Conservation (phyloP, 139 green algal genomes). For the Pleodorina starrii region DNA sequence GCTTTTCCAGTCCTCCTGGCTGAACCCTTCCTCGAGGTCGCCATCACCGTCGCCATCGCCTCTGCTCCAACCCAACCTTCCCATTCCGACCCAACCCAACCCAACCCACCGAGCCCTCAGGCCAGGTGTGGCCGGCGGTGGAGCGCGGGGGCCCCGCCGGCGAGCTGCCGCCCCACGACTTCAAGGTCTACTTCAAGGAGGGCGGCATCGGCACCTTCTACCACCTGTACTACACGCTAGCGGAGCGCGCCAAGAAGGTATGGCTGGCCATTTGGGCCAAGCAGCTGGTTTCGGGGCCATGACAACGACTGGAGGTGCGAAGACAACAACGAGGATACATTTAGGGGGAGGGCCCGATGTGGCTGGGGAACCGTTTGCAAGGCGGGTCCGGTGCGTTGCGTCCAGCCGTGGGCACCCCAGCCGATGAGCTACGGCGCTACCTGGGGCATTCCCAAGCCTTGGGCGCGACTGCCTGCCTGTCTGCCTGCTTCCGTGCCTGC, state of each 20-base stretch:
- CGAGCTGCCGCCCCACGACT: slow-evolving; percentile 80
- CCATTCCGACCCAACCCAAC: no score
- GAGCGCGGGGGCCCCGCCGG: slow-evolving; percentile 75
- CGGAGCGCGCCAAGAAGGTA: slow-evolving; percentile 58
- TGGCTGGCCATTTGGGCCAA: not conserved
- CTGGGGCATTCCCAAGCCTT: not conserved
- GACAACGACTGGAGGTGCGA: not conserved
- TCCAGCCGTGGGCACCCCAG: no score
- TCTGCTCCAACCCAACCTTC: no score
- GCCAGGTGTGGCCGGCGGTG: slow-evolving; percentile 73
- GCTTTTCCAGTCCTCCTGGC: no score
- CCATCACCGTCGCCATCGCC: no score
- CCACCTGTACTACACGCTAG: slow-evolving; percentile 87
- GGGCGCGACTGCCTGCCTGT: not conserved
- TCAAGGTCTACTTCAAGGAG: slow-evolving; percentile 90
- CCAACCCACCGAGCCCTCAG: no score
- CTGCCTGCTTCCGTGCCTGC: not conserved
- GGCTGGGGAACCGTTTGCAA: not conserved
- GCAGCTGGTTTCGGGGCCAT: not conserved
- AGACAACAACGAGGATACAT: not conserved
- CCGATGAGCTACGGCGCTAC: not conserved
- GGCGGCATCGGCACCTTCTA: slow-evolving; percentile 90
- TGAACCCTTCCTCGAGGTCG: no score
- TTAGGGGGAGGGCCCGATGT: not conserved
- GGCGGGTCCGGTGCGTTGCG: no score